These are phyloP conservation scores for Lipomyces yamanashiensis DNA, from an alignment of 805 yeast species.

Conservation along the genomic window DNA sequence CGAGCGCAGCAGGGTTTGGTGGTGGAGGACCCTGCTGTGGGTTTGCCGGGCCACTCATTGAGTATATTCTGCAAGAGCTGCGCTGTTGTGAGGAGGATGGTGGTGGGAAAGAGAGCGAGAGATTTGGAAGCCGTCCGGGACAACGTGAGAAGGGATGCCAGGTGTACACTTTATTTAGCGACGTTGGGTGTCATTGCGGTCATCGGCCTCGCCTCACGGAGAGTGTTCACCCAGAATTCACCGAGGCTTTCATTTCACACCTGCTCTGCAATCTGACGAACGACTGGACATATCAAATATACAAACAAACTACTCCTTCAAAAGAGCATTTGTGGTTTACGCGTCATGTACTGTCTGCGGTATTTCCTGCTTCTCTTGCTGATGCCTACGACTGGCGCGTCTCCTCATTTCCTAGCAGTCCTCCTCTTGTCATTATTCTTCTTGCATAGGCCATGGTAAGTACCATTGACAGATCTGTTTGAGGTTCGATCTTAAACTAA, in stretches of 20 bases:
- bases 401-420: slow-evolving; percentile 34
- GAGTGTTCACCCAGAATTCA: neutral
- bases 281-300: neutral
- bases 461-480: neutral
- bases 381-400: slow-evolving; percentile 37
- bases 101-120: neutral
- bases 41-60: slow-evolving; percentile 9
- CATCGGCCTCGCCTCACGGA: neutral
- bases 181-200: neutral
- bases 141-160: slow-evolving; percentile 2
- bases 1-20: slow-evolving; percentile 58
- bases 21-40: slow-evolving; percentile 21
- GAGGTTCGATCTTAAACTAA: neutral
- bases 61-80: neutral
- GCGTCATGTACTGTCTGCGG: slow-evolving; percentile 36
- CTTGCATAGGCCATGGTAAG: slow-evolving; percentile 34
- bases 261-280: neutral
- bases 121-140: neutral
- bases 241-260: neutral
- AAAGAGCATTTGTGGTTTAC: neutral
- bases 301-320: neutral
- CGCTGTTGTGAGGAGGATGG: neutral
- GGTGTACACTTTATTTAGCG: slow-evolving; percentile 10
- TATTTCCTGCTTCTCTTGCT: slow-evolving; percentile 33
- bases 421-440: slow-evolving; percentile 31